Evolutionary conservation across 2,329 filamentous ascomycete species (phyloP).

Genomic region (Fusarium sp.): DNA sequence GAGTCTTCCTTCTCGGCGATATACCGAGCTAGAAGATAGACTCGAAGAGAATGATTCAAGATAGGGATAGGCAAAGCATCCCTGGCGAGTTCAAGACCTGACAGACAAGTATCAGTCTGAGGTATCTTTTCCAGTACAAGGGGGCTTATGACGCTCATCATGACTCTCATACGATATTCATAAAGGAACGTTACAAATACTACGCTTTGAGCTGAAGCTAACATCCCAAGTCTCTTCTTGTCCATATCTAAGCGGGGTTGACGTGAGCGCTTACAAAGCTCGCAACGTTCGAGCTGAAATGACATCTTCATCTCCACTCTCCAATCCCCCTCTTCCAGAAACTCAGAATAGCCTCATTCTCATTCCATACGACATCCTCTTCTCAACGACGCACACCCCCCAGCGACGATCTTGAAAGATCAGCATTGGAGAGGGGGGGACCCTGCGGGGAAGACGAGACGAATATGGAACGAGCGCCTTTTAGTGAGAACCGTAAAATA

Average conservation of each 20-base stretch:
- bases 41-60: constrained; percentile 45
- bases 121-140: constrained; percentile 18
- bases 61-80: constrained; percentile 39
- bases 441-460: constrained; percentile 23
- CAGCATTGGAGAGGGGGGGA: constrained; percentile 1
- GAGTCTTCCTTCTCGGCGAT: constrained; percentile 33
- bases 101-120: constrained; percentile 15
- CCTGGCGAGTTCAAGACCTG: constrained; percentile 28
- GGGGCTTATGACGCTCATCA: neutral
- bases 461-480: constrained; percentile 6
- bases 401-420: constrained; percentile 17
- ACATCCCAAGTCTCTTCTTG: neutral
- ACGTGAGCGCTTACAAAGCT: constrained; percentile 14
- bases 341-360: constrained; percentile 22
- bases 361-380: neutral
- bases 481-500: neutral
- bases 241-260: neutral
- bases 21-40: constrained; percentile 40
- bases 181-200: neutral
- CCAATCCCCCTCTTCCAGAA: neutral
- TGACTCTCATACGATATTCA: neutral
- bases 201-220: neutral
- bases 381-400: constrained; percentile 6
- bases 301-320: neutral
- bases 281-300: neutral